A percentile compares a stretch with the other conserved stretches of the same genome.
phyloP scores from a whole-genome alignment of 1,284 basidiomycete genomes.

The Microbotryomycetes sp. region DNA sequence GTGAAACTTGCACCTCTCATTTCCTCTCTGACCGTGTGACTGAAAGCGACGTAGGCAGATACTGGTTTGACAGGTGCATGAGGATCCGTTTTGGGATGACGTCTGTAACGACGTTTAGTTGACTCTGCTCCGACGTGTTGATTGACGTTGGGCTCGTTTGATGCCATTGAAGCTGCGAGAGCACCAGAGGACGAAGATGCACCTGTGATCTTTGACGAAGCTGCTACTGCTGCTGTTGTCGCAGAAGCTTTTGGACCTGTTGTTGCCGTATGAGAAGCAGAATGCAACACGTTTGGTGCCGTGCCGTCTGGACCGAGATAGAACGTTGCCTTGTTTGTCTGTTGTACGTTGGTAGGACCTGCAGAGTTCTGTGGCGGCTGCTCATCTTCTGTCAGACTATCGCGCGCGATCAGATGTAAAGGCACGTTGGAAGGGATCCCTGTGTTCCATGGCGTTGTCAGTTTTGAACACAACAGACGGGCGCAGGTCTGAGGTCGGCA shows the following conservation, averaged over 20 bases:
- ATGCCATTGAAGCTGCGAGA: neutral
- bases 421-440: neutral
- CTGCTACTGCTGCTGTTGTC: neutral
- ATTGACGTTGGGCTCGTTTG: neutral
- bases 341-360: neutral
- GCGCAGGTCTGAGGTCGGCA: neutral
- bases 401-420: neutral
- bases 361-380: neutral
- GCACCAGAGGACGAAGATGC: neutral
- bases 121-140: neutral
- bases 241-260: neutral
- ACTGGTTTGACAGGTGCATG: neutral
- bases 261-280: neutral
- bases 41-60: neutral
- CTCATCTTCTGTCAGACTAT: neutral
- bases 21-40: neutral
- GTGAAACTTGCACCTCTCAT: neutral
- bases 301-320: neutral
- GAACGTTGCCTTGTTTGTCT: neutral
- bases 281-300: neutral
- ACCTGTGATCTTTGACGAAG: neutral
- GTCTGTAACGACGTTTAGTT: neutral
- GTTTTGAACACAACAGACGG: neutral
- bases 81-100: neutral
- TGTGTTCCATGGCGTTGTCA: no score